Evolutionary conservation across 306 rosid genomes (phyloP), one percentile per base, ranked within the genome.

Genomic region (Cucurbita maxima): DNA sequence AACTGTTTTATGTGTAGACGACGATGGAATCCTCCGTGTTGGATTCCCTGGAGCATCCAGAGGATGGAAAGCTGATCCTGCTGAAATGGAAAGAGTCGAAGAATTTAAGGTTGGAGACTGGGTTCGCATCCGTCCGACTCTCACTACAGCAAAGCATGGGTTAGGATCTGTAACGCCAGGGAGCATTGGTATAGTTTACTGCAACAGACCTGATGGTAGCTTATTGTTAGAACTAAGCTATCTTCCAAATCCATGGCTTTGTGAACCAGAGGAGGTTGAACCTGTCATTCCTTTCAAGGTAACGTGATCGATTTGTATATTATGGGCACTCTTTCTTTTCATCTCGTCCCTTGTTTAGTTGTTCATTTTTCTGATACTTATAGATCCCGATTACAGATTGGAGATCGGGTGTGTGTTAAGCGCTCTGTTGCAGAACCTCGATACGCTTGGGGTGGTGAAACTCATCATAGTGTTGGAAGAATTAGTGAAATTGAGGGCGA

Each of bases 11-110:
- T 94, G 99, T 40, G 97, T 94, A 68, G 99, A 94, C 34, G 99
- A 94, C 48, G 99, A 94, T 79, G 99, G 99, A 69, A 91, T 94
- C 63, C 88, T 94, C 71, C 97, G 97, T 69, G 99, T 94, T 78
- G 99, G 99, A 76, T 94, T 89, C 88, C 99, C 99, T 78, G 99
- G 99, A 79, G 99, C 99, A 70, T 94, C 99, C 48, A 94, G 99
- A 84, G 99, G 99, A 78, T 94, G 99, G 97, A 89, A 91, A 77
- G 99, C 99, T 80, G 97, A 94, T 84, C 99, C 99, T 45, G 96
- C 97, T 10, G 99, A 94, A 82, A 94, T 94, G 99, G 99, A 91
- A 71, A 88, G 99, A 73, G 99, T 94, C 71, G 96, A 94, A 84
- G 99, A 94, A 80, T 94, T 87, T 86, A 94, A 89, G 82, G 97